A percentile compares a stretch with the other conserved stretches of the same genome.
phyloP scores from a whole-genome alignment of 805 yeast species.

The Ogataea ramenticola region DNA sequence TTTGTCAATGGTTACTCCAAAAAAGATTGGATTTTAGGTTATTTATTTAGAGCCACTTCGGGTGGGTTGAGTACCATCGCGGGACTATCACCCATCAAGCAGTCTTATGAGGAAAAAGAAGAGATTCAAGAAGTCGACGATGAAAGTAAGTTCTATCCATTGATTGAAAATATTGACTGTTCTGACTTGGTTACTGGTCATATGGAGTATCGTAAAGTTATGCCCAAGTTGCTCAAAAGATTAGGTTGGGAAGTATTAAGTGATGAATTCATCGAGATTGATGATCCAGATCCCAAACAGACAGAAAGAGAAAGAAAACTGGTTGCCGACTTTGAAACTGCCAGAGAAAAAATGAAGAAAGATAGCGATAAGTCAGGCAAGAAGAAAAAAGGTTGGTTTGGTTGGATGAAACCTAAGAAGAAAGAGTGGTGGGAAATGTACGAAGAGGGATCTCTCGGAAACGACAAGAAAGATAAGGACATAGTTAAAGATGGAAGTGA shows the following conservation, averaged over 20 bases:
- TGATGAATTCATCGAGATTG: conserved; percentile 93
- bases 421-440: conserved; percentile 53
- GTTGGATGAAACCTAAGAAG: conserved; percentile 40
- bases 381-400: conserved; percentile 37
- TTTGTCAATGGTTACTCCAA: conserved; percentile 87
- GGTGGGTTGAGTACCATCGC: conserved; percentile 92
- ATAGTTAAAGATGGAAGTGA: conserved; percentile 11
- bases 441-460: conserved; percentile 31
- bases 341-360: conserved; percentile 55
- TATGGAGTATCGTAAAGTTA: conserved; percentile 92
- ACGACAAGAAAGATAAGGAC: conserved; percentile 14
- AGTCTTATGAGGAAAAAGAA: conserved; percentile 9
- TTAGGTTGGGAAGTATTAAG: conserved; percentile 76
- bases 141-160: conserved; percentile 28
- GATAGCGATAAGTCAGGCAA: conserved; percentile 12
- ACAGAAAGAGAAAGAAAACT: conserved; percentile 77
- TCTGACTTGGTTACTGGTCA: conserved; percentile 88
- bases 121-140: neutral
- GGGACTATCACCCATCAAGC: conserved; percentile 74
- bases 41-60: conserved; percentile 88
- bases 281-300: conserved; percentile 89
- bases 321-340: conserved; percentile 80
- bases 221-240: conserved; percentile 69
- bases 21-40: conserved; percentile 95
- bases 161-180: conserved; percentile 81